A percentile compares a stretch with the other conserved stretches of the same genome.
Evolutionary conservation across 345 rosid species (phyloP).

Genomic region (Erodium maritimum): DNA sequence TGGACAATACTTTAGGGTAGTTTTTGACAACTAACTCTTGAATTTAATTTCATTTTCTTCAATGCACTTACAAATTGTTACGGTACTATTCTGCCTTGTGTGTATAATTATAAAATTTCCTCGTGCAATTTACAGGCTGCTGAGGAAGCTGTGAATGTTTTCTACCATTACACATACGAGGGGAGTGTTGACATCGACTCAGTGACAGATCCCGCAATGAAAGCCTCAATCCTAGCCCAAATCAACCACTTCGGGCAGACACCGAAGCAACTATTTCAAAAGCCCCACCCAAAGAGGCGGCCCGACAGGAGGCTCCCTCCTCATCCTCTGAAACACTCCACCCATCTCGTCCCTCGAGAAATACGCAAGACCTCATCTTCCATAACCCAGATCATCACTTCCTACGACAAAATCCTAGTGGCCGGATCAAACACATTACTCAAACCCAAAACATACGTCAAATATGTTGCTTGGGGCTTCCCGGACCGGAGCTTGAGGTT

Average conservation of each 20-base stretch:
- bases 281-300: conserved; percentile 81
- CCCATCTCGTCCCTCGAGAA: conserved; percentile 79
- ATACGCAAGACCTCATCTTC: conserved; percentile 63
- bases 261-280: conserved; percentile 92
- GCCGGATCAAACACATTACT: conserved; percentile 62
- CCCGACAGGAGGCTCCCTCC: conserved; percentile 62
- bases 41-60: too few species aligned
- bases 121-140: conserved; percentile 58
- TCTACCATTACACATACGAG: conserved; percentile 98
- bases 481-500: conserved; percentile 96
- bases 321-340: conserved; percentile 77
- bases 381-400: conserved; percentile 64
- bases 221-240: conserved; percentile 97
- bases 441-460: conserved; percentile 80
- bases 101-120: conserved; percentile 5
- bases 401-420: conserved; percentile 75
- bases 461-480: conserved; percentile 92
- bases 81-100: neutral
- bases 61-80: neutral
- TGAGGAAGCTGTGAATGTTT: conserved; percentile 97
- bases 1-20: too few species aligned
- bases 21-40: too few species aligned
- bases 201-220: conserved; percentile 95
- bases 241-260: conserved; percentile 99
- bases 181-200: conserved; percentile 99